Percentiles rank a stretch among this genome's conserved stretches.
phyloP scores from a whole-genome alignment of 1,284 basidiomycete genomes.

The Cryptococcus sp. region DNA sequence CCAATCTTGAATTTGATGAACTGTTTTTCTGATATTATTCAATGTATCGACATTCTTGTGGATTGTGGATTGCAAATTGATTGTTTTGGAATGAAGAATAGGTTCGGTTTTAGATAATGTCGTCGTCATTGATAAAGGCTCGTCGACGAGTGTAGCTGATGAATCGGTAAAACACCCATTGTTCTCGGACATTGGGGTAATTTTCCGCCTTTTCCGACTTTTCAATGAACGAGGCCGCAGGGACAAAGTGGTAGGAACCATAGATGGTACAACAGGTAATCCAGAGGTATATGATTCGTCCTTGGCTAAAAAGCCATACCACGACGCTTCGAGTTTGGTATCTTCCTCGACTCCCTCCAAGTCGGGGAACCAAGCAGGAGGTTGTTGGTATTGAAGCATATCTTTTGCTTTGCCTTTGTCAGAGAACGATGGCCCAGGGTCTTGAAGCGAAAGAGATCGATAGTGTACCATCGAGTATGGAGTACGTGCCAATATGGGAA shows the following conservation, averaged over 20 bases:
- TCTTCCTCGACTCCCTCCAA: slow-evolving; percentile 27
- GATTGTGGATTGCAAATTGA: slow-evolving; percentile 29
- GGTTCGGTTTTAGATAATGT: slow-evolving; percentile 1
- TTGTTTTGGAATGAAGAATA: slow-evolving; percentile 16
- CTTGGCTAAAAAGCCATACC: slow-evolving; percentile 38
- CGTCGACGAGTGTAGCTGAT: not conserved
- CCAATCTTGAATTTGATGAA: slow-evolving; percentile 36
- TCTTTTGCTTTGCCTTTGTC: slow-evolving; percentile 43
- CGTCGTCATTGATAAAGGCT: not conserved
- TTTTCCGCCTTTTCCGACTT: not conserved
- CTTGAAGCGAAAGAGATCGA: slow-evolving; percentile 25
- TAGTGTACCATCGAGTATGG: slow-evolving; percentile 61
- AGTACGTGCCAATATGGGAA: slow-evolving; percentile 70
- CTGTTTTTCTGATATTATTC: slow-evolving; percentile 21
- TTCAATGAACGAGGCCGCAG: not conserved
- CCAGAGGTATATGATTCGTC: slow-evolving; percentile 38
- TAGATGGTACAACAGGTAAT: slow-evolving; percentile 34
- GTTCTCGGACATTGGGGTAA: not conserved
- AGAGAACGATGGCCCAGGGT: slow-evolving; percentile 36
- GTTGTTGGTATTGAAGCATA: slow-evolving; percentile 23
- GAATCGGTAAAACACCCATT: too few species aligned
- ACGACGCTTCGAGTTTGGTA: slow-evolving; percentile 35
- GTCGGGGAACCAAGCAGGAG: slow-evolving; percentile 38
- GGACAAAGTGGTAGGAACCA: slow-evolving; percentile 13
- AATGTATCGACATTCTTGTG: slow-evolving; percentile 34